A percentile compares a stretch with the other conserved stretches of the same genome.
phyloP scores from a whole-genome alignment of 2,329 filamentous ascomycete genomes.

The Arthrinium phaeospermum region DNA sequence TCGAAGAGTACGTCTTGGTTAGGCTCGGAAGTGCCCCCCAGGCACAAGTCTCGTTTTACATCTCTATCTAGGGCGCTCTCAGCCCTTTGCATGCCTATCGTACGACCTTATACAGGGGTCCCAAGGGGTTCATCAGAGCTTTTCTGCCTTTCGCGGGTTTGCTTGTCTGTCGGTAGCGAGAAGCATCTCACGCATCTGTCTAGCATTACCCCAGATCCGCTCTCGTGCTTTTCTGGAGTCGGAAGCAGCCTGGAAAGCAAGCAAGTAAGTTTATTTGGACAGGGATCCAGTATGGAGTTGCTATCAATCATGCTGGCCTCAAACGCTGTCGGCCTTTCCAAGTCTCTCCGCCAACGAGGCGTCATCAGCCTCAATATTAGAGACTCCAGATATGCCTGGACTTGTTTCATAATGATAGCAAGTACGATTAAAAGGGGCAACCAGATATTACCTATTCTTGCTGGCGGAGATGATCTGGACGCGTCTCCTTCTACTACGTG shows the following conservation, averaged over 20 bases:
- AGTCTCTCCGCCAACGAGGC: neutral
- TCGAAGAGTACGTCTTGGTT: neutral
- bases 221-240: constrained; percentile 7
- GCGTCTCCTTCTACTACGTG: neutral
- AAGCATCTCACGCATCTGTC: constrained; percentile 3
- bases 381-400: neutral
- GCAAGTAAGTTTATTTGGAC: neutral
- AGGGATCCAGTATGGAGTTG: neutral
- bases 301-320: neutral
- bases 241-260: neutral
- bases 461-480: neutral
- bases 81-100: neutral
- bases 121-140: neutral
- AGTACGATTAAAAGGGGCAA: neutral
- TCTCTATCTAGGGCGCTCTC: neutral
- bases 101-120: neutral
- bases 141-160: neutral
- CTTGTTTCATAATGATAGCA: neutral
- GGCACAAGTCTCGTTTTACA: neutral
- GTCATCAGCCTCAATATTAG: too few relatives aligned
- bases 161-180: neutral
- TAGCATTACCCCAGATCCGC: constrained; percentile 11
- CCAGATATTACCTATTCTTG: neutral
- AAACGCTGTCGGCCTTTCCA: neutral
- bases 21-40: neutral